phyloP scores from a whole-genome alignment of 169 alveolate genomes.

The Cryptosporidium bovis region DNA sequence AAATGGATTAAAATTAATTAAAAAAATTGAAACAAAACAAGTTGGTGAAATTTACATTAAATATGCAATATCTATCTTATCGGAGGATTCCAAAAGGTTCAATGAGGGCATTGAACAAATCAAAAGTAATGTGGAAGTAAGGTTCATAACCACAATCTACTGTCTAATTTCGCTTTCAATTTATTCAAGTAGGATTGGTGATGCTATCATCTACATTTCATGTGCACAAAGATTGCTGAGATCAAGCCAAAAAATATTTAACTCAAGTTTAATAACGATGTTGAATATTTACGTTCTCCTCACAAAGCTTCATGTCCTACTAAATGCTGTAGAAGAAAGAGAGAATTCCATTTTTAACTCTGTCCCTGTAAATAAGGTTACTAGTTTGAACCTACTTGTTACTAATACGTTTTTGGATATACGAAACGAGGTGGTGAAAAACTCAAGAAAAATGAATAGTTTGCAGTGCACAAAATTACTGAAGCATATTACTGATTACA shows the following conservation, averaged over 20 bases:
- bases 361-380: too few species aligned
- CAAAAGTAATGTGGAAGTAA: neutral
- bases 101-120: neutral
- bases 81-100: neutral
- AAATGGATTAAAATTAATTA: conserved; percentile 23
- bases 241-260: neutral
- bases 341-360: too few species aligned
- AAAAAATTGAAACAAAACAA: conserved; percentile 1
- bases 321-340: conserved; percentile 22
- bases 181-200: neutral
- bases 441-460: neutral
- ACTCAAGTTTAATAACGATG: neutral
- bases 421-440: conserved; percentile 3
- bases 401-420: conserved; percentile 9
- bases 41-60: conserved; percentile 9
- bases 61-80: neutral
- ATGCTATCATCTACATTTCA: neutral
- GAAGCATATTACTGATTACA: conserved; percentile 28
- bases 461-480: conserved; percentile 3
- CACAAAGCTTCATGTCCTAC: conserved; percentile 23
- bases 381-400: conserved; percentile 1
- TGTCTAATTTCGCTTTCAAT: conserved; percentile 26
- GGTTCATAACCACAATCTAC: neutral
- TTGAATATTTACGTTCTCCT: conserved; percentile 23
- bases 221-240: conserved; percentile 16